Evolutionary conservation across 352 stramenopile genomes (phyloP).

Genomic region (Pythium volutum): DNA sequence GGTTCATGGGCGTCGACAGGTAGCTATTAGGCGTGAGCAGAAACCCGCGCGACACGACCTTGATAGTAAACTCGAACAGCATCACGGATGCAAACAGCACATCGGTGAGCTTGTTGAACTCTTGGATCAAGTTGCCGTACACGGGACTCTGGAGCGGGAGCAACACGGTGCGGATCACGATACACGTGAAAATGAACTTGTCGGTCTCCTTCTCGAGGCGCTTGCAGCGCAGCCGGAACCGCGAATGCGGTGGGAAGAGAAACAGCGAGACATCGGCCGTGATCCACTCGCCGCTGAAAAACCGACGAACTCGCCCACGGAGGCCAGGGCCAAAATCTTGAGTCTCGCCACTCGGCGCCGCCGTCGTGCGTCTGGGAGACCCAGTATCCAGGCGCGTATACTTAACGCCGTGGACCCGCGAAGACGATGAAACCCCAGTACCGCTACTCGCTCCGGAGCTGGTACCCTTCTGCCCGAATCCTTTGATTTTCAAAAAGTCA

Average conservation of each 20-base stretch:
- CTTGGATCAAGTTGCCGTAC: constrained; percentile 76
- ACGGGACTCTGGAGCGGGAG: constrained; percentile 73
- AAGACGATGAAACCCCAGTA: constrained; percentile 5
- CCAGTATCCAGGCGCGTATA: constrained; percentile 26
- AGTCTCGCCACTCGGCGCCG: background rate
- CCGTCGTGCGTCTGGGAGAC: background rate
- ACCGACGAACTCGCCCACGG: constrained; percentile 36
- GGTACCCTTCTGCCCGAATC: constrained; percentile 31
- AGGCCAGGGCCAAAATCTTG: constrained; percentile 22
- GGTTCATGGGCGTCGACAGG: constrained; percentile 79
- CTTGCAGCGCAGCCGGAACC: constrained; percentile 62
- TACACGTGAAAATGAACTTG: constrained; percentile 81
- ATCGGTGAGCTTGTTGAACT: constrained; percentile 74
- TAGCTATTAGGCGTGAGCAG: constrained; percentile 80
- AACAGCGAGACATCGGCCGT: constrained; percentile 79
- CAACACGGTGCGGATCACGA: constrained; percentile 73
- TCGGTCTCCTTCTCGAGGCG: constrained; percentile 78
- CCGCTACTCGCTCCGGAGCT: background rate
- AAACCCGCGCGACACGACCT: constrained; percentile 77
- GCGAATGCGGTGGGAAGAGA: constrained; percentile 66
- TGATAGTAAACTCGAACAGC: constrained; percentile 82
- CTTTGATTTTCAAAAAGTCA: constrained; percentile 66
- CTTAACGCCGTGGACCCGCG: constrained; percentile 21
- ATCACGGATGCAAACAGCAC: constrained; percentile 69
- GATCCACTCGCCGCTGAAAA: constrained; percentile 69